A percentile compares a stretch with the other conserved stretches of the same genome.
Evolutionary conservation across 2,329 filamentous ascomycete genomes (phyloP).

Genomic region (Colletotrichum godetiae): DNA sequence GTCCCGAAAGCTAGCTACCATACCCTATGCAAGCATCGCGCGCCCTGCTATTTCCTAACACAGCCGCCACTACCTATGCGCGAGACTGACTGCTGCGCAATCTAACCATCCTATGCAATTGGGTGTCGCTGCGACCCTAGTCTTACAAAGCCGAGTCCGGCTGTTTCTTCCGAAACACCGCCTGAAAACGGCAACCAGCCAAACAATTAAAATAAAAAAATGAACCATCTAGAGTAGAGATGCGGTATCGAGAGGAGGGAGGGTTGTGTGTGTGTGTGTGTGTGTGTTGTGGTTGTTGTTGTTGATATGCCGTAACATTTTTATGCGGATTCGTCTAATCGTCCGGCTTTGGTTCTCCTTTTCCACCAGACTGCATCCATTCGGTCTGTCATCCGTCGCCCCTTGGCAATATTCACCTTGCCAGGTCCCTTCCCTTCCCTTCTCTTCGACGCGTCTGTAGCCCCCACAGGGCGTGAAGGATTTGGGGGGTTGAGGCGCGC

Average conservation of each 20-base stretch:
- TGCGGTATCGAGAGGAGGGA: slow-evolving; percentile 4
- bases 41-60: slow-evolving; percentile 1
- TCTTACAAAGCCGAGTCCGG: slow-evolving; percentile 30
- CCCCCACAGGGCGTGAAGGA: background rate
- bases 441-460: background rate
- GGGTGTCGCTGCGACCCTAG: slow-evolving; percentile 23
- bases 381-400: background rate
- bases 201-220: background rate
- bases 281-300: no score
- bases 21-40: slow-evolving; percentile 10
- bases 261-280: background rate
- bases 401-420: background rate
- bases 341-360: slow-evolving; percentile 1
- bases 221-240: slow-evolving; percentile 34
- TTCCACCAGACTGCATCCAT: background rate
- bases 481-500: background rate
- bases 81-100: slow-evolving; percentile 8
- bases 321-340: slow-evolving; percentile 32
- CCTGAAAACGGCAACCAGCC: background rate
- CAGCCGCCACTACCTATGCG: background rate
- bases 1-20: slow-evolving; percentile 16
- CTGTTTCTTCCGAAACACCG: slow-evolving; percentile 2
- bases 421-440: background rate
- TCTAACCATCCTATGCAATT: slow-evolving; percentile 13
- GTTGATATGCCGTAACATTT: slow-evolving; percentile 7